Base-by-base conservation (phyloP, 306 rosid species). In the Potentilla sterilis region DNA sequence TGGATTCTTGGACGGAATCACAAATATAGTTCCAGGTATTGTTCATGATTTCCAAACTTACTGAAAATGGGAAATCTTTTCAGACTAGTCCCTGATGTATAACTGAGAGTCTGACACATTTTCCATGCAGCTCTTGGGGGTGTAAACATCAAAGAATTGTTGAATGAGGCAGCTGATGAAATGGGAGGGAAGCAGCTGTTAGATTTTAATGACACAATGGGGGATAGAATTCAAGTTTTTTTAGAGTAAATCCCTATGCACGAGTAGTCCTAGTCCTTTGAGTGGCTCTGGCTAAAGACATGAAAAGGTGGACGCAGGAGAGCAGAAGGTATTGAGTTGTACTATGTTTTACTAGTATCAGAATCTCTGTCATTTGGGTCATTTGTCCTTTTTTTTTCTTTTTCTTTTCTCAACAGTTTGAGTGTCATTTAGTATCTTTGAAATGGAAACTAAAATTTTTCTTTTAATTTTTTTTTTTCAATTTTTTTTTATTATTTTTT, bases 11-110 rank as follows among this genome's bases (percentile, higher is more conserved):
- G 97, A 92, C 7, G 90, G 93, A 88, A 71, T 94, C 82, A 88
- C 98, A 55, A 87, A 87, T 83, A 85, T 92, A 52, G 96, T 94
- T 86, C 98, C 97, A 83, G 98, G 98, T 94, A 88, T 61, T 72
- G 32, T 66, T 76, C 79, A 34, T 64, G 18, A 18, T 64, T 51
- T 70, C 44, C 74, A 61, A 43, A 72, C 46, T 70, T 76, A 42
- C 9, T 67, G 18, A 52, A 66, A 81, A 65, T 44, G 38, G 63
- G 37, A 52, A 8, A 72, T 0, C 2, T 58, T 63, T 77, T 37
- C 24, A 38, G 22, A 7, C 28, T 51, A 77, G 51, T 79, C 42
- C 68, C 58, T 68, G 58, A 54, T 67, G 43, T 67, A 71, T 61
- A 61, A 73, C 44, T 80, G 77, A 49, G 63, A 61, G 21, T 79